Evolutionary conservation across 1,284 basidiomycete genomes (phyloP).

Genomic region (Malassezia vespertilionis): DNA sequence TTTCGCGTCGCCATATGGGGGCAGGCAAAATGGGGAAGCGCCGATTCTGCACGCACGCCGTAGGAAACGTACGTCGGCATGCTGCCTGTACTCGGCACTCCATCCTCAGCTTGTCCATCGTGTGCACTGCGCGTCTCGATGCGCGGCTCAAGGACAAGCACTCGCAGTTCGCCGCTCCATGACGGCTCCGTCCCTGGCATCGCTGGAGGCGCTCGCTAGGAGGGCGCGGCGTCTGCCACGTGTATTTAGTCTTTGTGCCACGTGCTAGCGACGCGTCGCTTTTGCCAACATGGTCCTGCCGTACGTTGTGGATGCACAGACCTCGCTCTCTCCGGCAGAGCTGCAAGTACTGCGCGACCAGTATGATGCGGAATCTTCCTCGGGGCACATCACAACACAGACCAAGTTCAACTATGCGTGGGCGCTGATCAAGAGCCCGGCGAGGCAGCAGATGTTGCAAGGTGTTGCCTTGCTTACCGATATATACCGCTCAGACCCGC

Average conservation of each 20-base stretch:
- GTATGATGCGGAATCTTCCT: slow-evolving; percentile 73
- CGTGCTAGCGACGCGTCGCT: neutral
- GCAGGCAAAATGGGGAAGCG: slow-evolving; percentile 59
- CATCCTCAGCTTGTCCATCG: slow-evolving; percentile 57
- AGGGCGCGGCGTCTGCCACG: no score
- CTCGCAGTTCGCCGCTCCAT: slow-evolving; percentile 48
- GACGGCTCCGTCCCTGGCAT: neutral
- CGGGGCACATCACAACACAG: slow-evolving; percentile 76
- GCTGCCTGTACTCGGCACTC: slow-evolving; percentile 41
- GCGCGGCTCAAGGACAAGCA: slow-evolving; percentile 76
- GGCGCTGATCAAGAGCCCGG: slow-evolving; percentile 55
- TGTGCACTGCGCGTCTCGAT: slow-evolving; percentile 61
- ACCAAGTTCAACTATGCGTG: slow-evolving; percentile 92
- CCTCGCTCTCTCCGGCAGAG: slow-evolving; percentile 76
- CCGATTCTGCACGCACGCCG: slow-evolving; percentile 78
- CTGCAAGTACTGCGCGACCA: slow-evolving; percentile 74
- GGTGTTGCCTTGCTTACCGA: slow-evolving; percentile 83
- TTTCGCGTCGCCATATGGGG: slow-evolving; percentile 63
- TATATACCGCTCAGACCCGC: slow-evolving; percentile 78
- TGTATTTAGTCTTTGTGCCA: no score
- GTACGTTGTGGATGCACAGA: slow-evolving; percentile 86
- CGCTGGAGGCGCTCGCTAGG: no score
- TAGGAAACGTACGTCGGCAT: slow-evolving; percentile 86
- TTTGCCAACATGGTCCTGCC: slow-evolving; percentile 53
- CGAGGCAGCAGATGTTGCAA: slow-evolving; percentile 54